These are phyloP conservation scores for Fusarium mexicanum DNA, from an alignment of 2,329 filamentous ascomycete species.

Conservation along the genomic window DNA sequence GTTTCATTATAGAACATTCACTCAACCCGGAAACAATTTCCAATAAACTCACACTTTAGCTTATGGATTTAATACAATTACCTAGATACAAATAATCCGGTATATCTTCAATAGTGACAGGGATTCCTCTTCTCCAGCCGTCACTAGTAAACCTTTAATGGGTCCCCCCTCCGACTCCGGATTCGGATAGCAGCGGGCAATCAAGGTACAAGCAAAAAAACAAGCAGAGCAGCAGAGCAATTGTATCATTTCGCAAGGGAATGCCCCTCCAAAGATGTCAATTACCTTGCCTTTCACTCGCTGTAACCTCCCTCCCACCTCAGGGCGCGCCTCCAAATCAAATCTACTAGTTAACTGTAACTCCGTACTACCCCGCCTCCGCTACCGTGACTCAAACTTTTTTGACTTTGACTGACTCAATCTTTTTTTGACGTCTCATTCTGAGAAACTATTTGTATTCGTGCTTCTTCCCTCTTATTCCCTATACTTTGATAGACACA, in stretches of 20 bases:
- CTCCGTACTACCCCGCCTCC: constrained; percentile 18
- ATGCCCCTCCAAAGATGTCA: constrained; percentile 18
- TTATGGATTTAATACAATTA: neutral
- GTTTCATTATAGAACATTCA: neutral
- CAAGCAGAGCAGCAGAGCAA: neutral
- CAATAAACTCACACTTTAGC: neutral
- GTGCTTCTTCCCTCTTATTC: neutral
- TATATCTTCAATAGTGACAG: neutral
- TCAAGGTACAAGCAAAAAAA: neutral
- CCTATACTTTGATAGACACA: neutral
- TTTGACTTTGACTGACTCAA: constrained; percentile 26
- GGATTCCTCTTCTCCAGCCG: constrained; percentile 2
- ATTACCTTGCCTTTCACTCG: neutral
- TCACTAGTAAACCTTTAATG: neutral
- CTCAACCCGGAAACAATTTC: neutral
- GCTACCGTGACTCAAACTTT: constrained; percentile 22
- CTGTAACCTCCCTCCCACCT: neutral
- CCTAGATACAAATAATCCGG: neutral
- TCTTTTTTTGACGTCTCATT: constrained; percentile 9
- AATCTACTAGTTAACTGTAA: neutral
- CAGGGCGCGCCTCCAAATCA: constrained; percentile 7
- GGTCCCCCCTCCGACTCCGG: constrained; percentile 16
- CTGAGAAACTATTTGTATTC: constrained; percentile 20
- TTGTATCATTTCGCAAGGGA: neutral
- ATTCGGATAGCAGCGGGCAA: constrained; percentile 17